phyloP scores from a whole-genome alignment of 1,139 yeast species.

The Debaryomyces coudertii region DNA sequence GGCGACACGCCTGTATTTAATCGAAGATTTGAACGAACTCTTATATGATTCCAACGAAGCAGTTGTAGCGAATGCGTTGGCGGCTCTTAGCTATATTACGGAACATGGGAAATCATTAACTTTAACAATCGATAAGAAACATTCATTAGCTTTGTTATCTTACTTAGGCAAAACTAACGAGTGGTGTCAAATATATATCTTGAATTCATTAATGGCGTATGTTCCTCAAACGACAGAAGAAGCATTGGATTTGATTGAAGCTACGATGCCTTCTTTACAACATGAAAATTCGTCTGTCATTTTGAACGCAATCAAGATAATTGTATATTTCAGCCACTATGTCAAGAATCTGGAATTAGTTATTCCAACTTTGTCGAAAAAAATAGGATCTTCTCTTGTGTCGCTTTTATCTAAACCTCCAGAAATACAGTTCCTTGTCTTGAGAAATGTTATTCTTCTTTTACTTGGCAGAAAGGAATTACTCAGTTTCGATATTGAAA shows the following conservation, averaged over 20 bases:
- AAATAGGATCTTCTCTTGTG: conserved; percentile 73
- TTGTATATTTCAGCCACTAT: conserved; percentile 75
- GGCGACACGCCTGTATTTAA: conserved; percentile 49
- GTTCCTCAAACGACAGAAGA: conserved; percentile 72
- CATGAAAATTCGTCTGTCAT: conserved; percentile 86
- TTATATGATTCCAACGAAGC: conserved; percentile 59
- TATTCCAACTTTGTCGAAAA: conserved; percentile 55
- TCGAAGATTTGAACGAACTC: conserved; percentile 59
- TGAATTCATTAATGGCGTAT: conserved; percentile 68
- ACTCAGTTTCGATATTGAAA: conserved; percentile 66
- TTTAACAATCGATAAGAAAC: conserved; percentile 58
- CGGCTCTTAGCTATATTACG: conserved; percentile 67
- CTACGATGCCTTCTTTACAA: conserved; percentile 72
- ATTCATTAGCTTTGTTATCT: conserved; percentile 55
- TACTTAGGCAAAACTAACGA: conserved; percentile 64
- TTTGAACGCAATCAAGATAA: conserved; percentile 70
- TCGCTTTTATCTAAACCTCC: conserved; percentile 76
- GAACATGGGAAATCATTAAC: conserved; percentile 55
- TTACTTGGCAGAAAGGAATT: conserved; percentile 68
- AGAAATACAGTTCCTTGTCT: conserved; percentile 80
- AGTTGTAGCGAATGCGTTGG: conserved; percentile 74
- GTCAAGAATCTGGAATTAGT: conserved; percentile 48
- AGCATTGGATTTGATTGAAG: conserved; percentile 68
- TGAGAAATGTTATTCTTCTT: conserved; percentile 78
- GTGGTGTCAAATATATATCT: conserved; percentile 78